These are phyloP conservation scores for Actinidia arguta DNA, from an alignment of 179 eudicot species.

Conservation along the genomic window DNA sequence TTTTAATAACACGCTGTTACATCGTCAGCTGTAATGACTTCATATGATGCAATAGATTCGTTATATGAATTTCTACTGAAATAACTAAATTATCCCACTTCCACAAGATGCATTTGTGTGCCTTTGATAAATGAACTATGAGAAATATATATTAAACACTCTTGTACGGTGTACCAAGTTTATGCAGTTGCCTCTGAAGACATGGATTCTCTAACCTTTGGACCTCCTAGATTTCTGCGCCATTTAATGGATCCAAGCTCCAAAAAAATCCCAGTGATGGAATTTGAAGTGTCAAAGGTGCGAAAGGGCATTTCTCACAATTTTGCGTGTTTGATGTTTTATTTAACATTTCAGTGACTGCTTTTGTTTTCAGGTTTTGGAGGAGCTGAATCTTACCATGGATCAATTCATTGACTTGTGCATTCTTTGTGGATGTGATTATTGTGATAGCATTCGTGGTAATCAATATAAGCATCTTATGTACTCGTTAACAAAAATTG, in stretches of 20 bases:
- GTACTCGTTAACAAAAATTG: not conserved
- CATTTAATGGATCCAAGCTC: slow-evolving; percentile 99
- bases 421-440: slow-evolving; percentile 97
- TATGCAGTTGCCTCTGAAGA: slow-evolving; percentile 99
- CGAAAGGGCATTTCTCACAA: slow-evolving; percentile 12
- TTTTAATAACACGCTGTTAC: not conserved
- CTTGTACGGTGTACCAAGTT: slow-evolving; percentile 53
- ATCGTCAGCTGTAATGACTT: not conserved
- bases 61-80: not conserved
- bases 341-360: slow-evolving; percentile 9
- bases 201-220: slow-evolving; percentile 98
- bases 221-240: slow-evolving; percentile 93
- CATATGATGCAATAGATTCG: not conserved
- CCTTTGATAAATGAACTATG: slow-evolving; percentile 1
- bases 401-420: slow-evolving; percentile 98
- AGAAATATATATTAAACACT: not conserved
- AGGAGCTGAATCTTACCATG: slow-evolving; percentile 88
- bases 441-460: slow-evolving; percentile 97
- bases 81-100: not conserved
- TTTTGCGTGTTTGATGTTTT: too few species aligned
- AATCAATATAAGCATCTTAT: slow-evolving; percentile 9
- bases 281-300: slow-evolving; percentile 95
- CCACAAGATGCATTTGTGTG: not conserved
- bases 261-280: slow-evolving; percentile 96
- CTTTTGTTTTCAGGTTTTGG: slow-evolving; percentile 73